phyloP scores from a whole-genome alignment of 2,329 filamentous ascomycete genomes.

The Neofusicoccum sp. region DNA sequence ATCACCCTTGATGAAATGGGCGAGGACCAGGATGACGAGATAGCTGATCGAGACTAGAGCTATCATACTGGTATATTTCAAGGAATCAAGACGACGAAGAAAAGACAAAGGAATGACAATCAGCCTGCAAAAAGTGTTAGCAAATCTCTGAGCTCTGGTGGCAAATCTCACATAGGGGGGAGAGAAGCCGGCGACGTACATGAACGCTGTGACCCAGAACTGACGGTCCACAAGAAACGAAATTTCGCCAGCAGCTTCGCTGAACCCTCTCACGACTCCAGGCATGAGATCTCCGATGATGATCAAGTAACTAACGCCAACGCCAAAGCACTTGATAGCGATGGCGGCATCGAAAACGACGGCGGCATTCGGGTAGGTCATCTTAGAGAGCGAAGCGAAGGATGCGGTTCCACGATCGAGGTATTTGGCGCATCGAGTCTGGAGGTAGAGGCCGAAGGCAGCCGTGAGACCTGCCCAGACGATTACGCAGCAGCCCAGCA shows the following conservation, averaged over 20 bases:
- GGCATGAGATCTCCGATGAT: slow-evolving; percentile 99
- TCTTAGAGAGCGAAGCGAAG: slow-evolving; percentile 95
- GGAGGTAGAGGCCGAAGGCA: slow-evolving; percentile 92
- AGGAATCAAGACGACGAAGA: slow-evolving; percentile 83
- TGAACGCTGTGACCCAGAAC: slow-evolving; percentile 98
- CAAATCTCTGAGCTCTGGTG: not conserved
- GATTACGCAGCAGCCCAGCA: slow-evolving; percentile 80
- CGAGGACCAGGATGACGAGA: slow-evolving; percentile 87
- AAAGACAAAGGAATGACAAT: slow-evolving; percentile 95
- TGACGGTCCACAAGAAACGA: slow-evolving; percentile 84
- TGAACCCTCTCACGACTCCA: slow-evolving; percentile 83
- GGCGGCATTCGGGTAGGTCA: slow-evolving; percentile 94
- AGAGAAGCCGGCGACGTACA: slow-evolving; percentile 56
- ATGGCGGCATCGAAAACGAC: slow-evolving; percentile 96
- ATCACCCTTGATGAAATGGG: slow-evolving; percentile 82
- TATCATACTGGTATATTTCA: slow-evolving; percentile 95
- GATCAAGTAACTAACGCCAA: slow-evolving; percentile 95
- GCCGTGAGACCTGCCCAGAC: slow-evolving; percentile 88
- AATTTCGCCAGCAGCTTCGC: slow-evolving; percentile 58
- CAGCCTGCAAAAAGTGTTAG: slow-evolving; percentile 57
- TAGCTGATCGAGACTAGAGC: slow-evolving; percentile 94
- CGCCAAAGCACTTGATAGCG: slow-evolving; percentile 96
- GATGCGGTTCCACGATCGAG: slow-evolving; percentile 85
- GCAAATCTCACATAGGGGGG: not conserved
- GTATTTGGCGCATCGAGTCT: slow-evolving; percentile 90